Evolutionary conservation across 75 land plant species (phyloP).

Genomic region (Chamaecyparis obtusa): DNA sequence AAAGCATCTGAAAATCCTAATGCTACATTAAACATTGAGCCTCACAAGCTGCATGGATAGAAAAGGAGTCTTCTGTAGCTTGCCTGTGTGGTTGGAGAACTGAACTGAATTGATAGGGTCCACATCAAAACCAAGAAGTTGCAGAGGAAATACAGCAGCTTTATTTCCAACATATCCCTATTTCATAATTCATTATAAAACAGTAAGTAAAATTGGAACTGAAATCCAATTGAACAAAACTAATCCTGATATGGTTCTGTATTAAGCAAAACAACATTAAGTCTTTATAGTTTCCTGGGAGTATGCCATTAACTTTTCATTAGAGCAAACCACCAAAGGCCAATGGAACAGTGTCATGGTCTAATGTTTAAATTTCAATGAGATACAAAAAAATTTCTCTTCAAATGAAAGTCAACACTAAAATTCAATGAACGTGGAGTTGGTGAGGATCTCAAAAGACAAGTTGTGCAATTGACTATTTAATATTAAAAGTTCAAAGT

Average conservation of each 20-base stretch:
- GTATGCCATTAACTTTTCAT: background rate
- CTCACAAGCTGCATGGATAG: conserved; percentile 24
- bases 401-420: background rate
- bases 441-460: background rate
- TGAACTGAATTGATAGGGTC: conserved; percentile 99
- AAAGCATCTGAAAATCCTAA: conserved; percentile 14
- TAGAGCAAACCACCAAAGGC: background rate
- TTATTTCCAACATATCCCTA: conserved; percentile 99
- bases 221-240: background rate
- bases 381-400: background rate
- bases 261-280: background rate
- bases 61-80: conserved; percentile 40
- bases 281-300: background rate
- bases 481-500: background rate
- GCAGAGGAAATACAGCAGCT: conserved; percentile 97
- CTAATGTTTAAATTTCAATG: background rate
- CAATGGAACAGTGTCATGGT: background rate
- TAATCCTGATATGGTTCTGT: background rate
- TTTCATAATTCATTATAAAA: background rate
- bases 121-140: conserved; percentile 95
- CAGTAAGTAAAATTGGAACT: background rate
- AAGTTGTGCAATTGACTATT: background rate
- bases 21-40: conserved; percentile 26
- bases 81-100: conserved; percentile 99
- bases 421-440: background rate